These are phyloP conservation scores for Ascochyta rabiei DNA, from an alignment of 2,329 filamentous ascomycete genomes.

Conservation along the genomic window DNA sequence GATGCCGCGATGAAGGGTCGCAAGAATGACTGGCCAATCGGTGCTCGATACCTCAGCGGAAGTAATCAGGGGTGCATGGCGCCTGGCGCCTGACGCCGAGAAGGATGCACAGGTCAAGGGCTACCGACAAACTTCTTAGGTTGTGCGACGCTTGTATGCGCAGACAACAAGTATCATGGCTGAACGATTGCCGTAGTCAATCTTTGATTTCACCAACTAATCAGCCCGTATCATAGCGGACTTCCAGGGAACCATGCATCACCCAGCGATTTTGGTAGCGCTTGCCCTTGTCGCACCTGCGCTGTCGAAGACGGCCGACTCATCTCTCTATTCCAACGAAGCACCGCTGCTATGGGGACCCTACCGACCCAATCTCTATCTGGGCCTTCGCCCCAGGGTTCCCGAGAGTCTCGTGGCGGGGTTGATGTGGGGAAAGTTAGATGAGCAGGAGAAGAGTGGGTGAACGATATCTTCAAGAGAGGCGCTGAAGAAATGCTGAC, in stretches of 20 bases:
- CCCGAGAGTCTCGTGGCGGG: slow-evolving; percentile 80
- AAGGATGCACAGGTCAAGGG: background rate
- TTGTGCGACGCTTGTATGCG: slow-evolving; percentile 8
- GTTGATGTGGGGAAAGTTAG: slow-evolving; percentile 86
- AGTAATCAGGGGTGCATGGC: slow-evolving; percentile 12
- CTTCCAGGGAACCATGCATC: slow-evolving; percentile 21
- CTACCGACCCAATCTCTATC: slow-evolving; percentile 91
- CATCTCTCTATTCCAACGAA: slow-evolving; percentile 57
- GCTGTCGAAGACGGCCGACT: slow-evolving; percentile 15
- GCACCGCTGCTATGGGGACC: slow-evolving; percentile 93
- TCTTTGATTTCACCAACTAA: slow-evolving; percentile 4
- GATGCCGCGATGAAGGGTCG: background rate
- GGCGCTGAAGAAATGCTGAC: slow-evolving; percentile 10
- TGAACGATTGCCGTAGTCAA: slow-evolving; percentile 11
- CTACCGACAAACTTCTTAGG: slow-evolving; percentile 6
- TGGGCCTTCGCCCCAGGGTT: slow-evolving; percentile 81
- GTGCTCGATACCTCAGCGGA: slow-evolving; percentile 9
- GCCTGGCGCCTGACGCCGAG: slow-evolving; percentile 8
- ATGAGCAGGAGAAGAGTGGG: slow-evolving; percentile 77
- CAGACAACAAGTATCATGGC: slow-evolving; percentile 3
- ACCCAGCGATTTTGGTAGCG: slow-evolving; percentile 26
- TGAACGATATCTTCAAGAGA: background rate
- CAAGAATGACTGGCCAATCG: slow-evolving; percentile 5
- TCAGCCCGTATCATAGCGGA: slow-evolving; percentile 12
- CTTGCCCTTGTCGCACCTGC: slow-evolving; percentile 21